Evolutionary conservation across 176 grass and related monocot genomes (phyloP).

Genomic region (Oryza brachyantha): DNA sequence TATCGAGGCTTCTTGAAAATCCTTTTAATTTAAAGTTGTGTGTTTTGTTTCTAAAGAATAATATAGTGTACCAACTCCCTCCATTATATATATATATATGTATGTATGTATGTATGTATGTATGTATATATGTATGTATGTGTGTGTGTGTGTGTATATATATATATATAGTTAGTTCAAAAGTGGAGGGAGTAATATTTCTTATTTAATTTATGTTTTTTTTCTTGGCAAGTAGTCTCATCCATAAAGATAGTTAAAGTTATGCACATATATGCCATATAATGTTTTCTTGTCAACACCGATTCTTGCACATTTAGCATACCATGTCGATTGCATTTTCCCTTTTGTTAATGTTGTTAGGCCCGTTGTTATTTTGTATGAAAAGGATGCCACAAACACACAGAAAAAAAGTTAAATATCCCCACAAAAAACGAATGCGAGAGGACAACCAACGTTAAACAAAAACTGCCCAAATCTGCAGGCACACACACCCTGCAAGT

Average conservation of each 20-base stretch:
- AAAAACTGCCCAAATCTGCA: neutral
- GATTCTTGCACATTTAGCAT: neutral
- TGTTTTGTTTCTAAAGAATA: neutral
- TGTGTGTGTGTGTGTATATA: too few species aligned
- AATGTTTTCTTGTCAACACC: neutral
- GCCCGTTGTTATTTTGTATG: neutral
- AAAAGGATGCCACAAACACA: neutral
- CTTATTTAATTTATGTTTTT: neutral
- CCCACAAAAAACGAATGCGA: neutral
- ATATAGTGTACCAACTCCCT: too few species aligned
- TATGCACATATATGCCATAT: neutral
- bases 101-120: too few species aligned
- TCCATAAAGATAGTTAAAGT: neutral
- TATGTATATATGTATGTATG: too few species aligned
- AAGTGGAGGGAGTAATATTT: too few species aligned
- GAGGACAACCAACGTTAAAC: neutral
- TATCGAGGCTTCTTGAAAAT: too few species aligned
- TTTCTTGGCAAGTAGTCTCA: neutral
- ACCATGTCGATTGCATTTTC: neutral
- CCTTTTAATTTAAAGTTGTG: too few species aligned
- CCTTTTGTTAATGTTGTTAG: neutral
- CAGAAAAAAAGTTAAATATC: too few species aligned
- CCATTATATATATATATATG: too few species aligned
- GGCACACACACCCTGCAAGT: neutral
- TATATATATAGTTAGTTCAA: too few species aligned